Base-by-base conservation (phyloP, 2,329 filamentous ascomycete species). In the Pseudocercospora cruenta region DNA sequence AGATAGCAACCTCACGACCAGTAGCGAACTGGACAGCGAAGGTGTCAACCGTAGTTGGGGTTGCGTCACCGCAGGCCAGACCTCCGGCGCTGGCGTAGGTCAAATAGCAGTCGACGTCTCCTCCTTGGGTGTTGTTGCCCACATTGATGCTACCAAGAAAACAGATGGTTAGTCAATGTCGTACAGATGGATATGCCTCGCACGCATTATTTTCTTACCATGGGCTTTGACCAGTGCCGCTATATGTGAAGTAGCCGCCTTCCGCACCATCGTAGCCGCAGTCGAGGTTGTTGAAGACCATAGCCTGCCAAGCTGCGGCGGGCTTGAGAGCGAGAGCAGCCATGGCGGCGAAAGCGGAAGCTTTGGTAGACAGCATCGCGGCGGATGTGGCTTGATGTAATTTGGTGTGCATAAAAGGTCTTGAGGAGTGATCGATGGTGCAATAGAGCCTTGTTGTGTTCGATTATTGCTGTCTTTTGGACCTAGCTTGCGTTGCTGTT, bases 271-370 rank as follows among this genome's bases (percentile, higher is more conserved):
- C 55, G 55, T 36, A 19, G 19, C 16, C 19, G 31, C 55, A 58
- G 55, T 43, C 55, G 55, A 36, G 55, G 55, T 58, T 39, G 55
- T 58, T 24, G 31, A 43, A 58, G 28, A 58, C 9, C 10, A 14
- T 36, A 1, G 31, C 55, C 22, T 58, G 55, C 55, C 55, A 58
- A 31, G 31, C 55, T 19, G 21, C 28, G 28, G 31, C 31, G 33
- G 55, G 55, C 19, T 14, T 19, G 3, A 58, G 16, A 21, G 19
- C 55, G 19, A 39, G 31, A 24, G 36, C 31, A 16, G 55, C 55
- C 16, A 31, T 24, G 2, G 10, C 31, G n/a, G 22, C 55, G 55
- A 58, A n/a, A 31, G 26, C 26, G 31, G 24, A 19, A 19, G 55
- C 33, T 9, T 58, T 58, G 19, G 28, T 43, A 31, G 55, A 24